Percentiles rank a stretch among this genome's conserved stretches.
Evolutionary conservation across 2,329 filamentous ascomycete genomes (phyloP).

Genomic region (Arthrobotrys pseudoclavata): DNA sequence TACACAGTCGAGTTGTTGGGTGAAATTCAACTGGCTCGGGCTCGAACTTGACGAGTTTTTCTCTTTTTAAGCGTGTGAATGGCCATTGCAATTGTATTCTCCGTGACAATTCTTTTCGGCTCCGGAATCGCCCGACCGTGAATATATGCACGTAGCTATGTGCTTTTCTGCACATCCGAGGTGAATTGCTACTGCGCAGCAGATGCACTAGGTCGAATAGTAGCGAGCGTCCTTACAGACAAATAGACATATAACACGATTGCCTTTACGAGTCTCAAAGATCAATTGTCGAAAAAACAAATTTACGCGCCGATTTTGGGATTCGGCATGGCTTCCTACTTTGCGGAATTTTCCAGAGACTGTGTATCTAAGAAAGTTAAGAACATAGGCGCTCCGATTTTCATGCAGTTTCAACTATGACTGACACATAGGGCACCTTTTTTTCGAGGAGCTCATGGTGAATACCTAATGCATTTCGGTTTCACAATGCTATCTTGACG

Average conservation of each 20-base stretch:
- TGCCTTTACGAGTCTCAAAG: neutral
- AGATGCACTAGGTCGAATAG: neutral
- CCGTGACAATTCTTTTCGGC: constrained; percentile 1
- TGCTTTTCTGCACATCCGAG: neutral
- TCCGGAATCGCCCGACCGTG: constrained; percentile 41
- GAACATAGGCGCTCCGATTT: neutral
- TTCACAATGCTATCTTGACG: constrained; percentile 48
- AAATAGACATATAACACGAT: constrained; percentile 29
- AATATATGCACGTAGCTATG: constrained; percentile 9
- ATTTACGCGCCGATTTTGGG: constrained; percentile 29
- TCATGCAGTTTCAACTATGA: neutral
- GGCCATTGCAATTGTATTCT: neutral
- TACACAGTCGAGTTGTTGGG: constrained; percentile 23
- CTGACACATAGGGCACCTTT: neutral
- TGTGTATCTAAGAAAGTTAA: neutral
- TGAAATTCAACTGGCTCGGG: constrained; percentile 1
- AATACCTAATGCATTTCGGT: constrained; percentile 20
- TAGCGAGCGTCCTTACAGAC: constrained; percentile 11
- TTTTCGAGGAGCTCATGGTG: constrained; percentile 28
- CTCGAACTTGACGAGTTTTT: neutral
- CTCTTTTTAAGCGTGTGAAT: neutral
- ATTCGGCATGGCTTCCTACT: constrained; percentile 39
- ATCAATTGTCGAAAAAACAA: neutral
- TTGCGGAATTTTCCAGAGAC: constrained; percentile 22
- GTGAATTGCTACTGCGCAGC: constrained; percentile 2